phyloP scores from a whole-genome alignment of 805 yeast species.

The Candida silvicultrix region DNA sequence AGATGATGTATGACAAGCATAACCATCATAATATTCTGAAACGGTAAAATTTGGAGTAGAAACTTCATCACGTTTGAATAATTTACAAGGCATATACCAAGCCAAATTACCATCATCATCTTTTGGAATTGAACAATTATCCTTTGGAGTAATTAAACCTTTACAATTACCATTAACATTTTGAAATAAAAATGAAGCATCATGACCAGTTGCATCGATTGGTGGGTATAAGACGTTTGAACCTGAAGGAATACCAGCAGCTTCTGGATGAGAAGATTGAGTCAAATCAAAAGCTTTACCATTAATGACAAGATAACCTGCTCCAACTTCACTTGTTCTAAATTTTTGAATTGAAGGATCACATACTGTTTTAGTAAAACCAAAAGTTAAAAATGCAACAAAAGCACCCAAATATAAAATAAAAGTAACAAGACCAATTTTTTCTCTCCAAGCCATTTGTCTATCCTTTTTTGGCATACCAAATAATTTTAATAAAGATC shows the following conservation, averaged over 20 bases:
- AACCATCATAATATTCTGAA: slow-evolving; percentile 64
- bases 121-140: slow-evolving; percentile 62
- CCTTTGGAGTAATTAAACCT: slow-evolving; percentile 65
- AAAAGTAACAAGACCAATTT: slow-evolving; percentile 75
- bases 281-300: slow-evolving; percentile 77
- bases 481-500: slow-evolving; percentile 57
- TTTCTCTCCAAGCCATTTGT: slow-evolving; percentile 97
- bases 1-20: slow-evolving; percentile 83
- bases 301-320: slow-evolving; percentile 65
- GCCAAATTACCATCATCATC: slow-evolving; percentile 59
- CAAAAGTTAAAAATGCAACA: slow-evolving; percentile 86
- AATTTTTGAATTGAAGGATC: slow-evolving; percentile 39
- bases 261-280: slow-evolving; percentile 71
- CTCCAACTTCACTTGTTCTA: slow-evolving; percentile 49
- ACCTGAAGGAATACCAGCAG: slow-evolving; percentile 67
- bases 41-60: slow-evolving; percentile 54
- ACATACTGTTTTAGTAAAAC: slow-evolving; percentile 83
- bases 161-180: slow-evolving; percentile 90
- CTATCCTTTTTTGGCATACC: slow-evolving; percentile 78
- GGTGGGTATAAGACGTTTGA: slow-evolving; percentile 81
- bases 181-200: slow-evolving; percentile 80
- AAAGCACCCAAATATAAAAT: slow-evolving; percentile 68
- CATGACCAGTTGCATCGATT: slow-evolving; percentile 78
- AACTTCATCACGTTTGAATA: slow-evolving; percentile 66
- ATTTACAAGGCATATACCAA: slow-evolving; percentile 95